Conservation (phyloP, 1,284 basidiomycete genomes). For the Papiliotrema laurentii region DNA sequence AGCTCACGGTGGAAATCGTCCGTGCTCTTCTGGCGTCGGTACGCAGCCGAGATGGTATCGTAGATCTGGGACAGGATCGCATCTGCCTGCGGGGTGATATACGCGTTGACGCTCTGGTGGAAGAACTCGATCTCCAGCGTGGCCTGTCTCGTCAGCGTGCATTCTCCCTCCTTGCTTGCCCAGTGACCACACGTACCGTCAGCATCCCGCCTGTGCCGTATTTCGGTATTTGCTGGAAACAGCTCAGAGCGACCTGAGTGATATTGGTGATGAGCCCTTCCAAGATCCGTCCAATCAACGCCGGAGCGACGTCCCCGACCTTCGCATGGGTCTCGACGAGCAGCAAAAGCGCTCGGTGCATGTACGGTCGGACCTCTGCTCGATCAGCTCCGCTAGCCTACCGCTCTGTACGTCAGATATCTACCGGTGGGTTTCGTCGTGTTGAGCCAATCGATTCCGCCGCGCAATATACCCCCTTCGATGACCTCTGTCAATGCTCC, state of each 20-base stretch:
- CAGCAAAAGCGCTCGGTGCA: conserved; percentile 82
- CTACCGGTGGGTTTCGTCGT: conserved; percentile 79
- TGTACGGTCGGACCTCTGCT: conserved; percentile 86
- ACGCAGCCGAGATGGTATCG: conserved; percentile 88
- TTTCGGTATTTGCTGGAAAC: conserved; percentile 77
- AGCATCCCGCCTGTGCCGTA: conserved; percentile 99
- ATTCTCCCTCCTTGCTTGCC: neutral
- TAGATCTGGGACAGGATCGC: conserved; percentile 84
- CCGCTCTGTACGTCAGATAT: conserved; percentile 17
- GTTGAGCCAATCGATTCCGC: conserved; percentile 84
- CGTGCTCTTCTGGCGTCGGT: conserved; percentile 58
- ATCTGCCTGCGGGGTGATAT: conserved; percentile 75
- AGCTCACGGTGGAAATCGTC: conserved; percentile 81
- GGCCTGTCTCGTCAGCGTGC: conserved; percentile 56
- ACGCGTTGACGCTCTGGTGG: conserved; percentile 87
- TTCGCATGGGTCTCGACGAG: conserved; percentile 91
- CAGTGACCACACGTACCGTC: conserved; percentile 56
- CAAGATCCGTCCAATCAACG: conserved; percentile 75
- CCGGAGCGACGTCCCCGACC: conserved; percentile 71
- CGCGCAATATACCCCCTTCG: conserved; percentile 70
- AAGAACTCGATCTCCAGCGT: conserved; percentile 99
- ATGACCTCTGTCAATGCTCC: conserved; percentile 64
- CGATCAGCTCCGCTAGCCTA: neutral
- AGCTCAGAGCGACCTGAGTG: conserved; percentile 71
- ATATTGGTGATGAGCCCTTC: conserved; percentile 76